These are phyloP conservation scores for Apiospora marii DNA, from an alignment of 2,329 filamentous ascomycete genomes.

Conservation along the genomic window DNA sequence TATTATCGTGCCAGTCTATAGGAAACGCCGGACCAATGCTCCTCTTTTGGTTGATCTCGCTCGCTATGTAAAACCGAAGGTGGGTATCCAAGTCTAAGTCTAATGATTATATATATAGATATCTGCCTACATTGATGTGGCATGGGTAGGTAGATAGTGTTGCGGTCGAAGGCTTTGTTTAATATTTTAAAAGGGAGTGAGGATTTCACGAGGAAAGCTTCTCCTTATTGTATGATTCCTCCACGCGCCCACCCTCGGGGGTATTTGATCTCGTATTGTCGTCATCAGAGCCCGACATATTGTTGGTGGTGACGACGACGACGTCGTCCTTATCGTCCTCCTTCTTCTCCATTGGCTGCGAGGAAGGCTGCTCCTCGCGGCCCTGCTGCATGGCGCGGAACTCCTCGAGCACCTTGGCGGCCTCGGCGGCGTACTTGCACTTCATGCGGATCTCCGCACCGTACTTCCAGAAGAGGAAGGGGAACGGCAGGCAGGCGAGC, in stretches of 20 bases:
- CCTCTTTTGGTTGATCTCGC: conserved; percentile 2
- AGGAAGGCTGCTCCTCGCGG: not conserved
- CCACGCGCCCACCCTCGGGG: not conserved
- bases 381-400: conserved; percentile 23
- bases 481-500: conserved; percentile 60
- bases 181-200: not conserved
- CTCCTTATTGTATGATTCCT: not conserved
- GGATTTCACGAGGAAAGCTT: not conserved
- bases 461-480: conserved; percentile 79
- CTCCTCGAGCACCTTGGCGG: conserved; percentile 58
- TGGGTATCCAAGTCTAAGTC: conserved; percentile 20
- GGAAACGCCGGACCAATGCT: conserved; percentile 4
- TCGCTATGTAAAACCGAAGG: conserved; percentile 7
- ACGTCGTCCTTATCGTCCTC: not conserved
- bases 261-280: not conserved
- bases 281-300: not conserved
- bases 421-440: conserved; percentile 75
- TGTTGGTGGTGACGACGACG: not conserved
- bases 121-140: not conserved
- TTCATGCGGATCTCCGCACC: conserved; percentile 68
- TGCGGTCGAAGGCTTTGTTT: not conserved
- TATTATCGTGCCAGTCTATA: not conserved
- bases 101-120: not conserved
- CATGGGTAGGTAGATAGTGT: not conserved
- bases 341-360: not conserved